These are phyloP conservation scores for Pelagomonas calceolata DNA, from an alignment of 108 stramenopile genomes.

Conservation along the genomic window DNA sequence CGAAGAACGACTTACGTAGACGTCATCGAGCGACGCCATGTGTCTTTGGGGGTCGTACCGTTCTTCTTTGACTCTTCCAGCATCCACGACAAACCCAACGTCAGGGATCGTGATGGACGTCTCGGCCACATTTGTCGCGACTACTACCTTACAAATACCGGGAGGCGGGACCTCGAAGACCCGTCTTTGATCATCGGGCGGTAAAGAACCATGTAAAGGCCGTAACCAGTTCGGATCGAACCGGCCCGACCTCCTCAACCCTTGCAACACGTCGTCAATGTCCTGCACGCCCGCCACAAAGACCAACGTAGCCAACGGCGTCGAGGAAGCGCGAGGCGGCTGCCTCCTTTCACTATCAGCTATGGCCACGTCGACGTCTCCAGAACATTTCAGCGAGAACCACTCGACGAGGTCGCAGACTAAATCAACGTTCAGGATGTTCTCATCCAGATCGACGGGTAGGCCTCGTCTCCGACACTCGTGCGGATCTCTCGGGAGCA, in stretches of 20 bases:
- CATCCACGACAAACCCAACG: constrained; percentile 44
- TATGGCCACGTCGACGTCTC: background rate
- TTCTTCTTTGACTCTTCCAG: constrained; percentile 43
- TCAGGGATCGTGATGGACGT: constrained; percentile 61
- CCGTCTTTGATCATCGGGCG: constrained; percentile 67
- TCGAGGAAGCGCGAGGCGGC: too few species aligned
- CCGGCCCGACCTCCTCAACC: constrained; percentile 29
- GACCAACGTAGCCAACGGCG: constrained; percentile 52
- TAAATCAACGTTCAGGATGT: background rate
- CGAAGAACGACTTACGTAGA: constrained; percentile 29
- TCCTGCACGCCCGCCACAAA: constrained; percentile 85
- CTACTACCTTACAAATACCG: constrained; percentile 75
- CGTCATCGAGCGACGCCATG: constrained; percentile 31
- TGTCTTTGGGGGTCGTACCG: constrained; percentile 33
- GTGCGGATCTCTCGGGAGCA: background rate
- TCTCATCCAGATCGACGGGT: background rate
- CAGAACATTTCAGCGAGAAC: background rate
- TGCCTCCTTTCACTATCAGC: background rate
- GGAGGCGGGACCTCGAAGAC: constrained; percentile 58
- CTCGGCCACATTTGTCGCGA: constrained; percentile 89
- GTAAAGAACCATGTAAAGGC: constrained; percentile 78
- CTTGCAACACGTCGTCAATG: constrained; percentile 53
- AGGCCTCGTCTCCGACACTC: background rate
- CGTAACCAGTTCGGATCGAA: constrained; percentile 41
- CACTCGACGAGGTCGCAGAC: background rate